Percentiles rank a stretch among this genome's conserved stretches.
Conservation (phyloP, 2,329 filamentous ascomycete species). For the Elsinoe ampelina region DNA sequence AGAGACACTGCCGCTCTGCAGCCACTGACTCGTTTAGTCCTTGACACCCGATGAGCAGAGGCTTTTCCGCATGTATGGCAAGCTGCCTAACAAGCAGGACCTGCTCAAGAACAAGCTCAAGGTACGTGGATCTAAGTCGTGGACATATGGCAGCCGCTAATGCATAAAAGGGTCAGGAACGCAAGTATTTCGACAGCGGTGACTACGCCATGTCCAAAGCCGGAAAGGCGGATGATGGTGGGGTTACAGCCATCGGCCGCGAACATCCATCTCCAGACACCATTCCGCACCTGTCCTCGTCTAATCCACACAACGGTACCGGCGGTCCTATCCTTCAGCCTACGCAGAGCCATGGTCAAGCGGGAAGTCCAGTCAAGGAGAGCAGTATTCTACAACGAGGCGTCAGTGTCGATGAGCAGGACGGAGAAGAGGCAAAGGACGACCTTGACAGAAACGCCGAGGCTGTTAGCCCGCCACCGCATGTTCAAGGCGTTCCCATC, state of each 20-base stretch:
- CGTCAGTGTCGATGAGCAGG: constrained; percentile 58
- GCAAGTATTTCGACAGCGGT: constrained; percentile 94
- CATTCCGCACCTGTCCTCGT: constrained; percentile 30
- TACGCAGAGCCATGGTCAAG: constrained; percentile 43
- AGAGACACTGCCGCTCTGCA: neutral
- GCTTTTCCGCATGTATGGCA: constrained; percentile 94
- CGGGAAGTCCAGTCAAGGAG: constrained; percentile 82
- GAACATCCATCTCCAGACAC: constrained; percentile 63
- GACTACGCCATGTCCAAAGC: constrained; percentile 94
- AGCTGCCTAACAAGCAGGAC: constrained; percentile 92
- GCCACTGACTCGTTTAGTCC: constrained; percentile 47
- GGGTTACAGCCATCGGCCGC: constrained; percentile 86
- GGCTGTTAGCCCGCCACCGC: constrained; percentile 16
- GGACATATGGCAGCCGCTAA: neutral
- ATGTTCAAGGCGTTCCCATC: constrained; percentile 17
- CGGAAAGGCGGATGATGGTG: constrained; percentile 88
- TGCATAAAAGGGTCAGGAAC: constrained; percentile 51
- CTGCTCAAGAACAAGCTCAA: constrained; percentile 97
- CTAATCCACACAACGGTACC: constrained; percentile 20
- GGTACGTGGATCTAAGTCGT: constrained; percentile 30
- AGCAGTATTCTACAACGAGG: constrained; percentile 76
- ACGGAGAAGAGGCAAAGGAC: constrained; percentile 27
- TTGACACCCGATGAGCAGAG: constrained; percentile 91
- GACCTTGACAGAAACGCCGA: constrained; percentile 15
- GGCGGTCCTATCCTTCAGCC: constrained; percentile 28